These are phyloP conservation scores for Alternaria postmessia DNA, from an alignment of 2,329 filamentous ascomycete genomes.

Conservation along the genomic window DNA sequence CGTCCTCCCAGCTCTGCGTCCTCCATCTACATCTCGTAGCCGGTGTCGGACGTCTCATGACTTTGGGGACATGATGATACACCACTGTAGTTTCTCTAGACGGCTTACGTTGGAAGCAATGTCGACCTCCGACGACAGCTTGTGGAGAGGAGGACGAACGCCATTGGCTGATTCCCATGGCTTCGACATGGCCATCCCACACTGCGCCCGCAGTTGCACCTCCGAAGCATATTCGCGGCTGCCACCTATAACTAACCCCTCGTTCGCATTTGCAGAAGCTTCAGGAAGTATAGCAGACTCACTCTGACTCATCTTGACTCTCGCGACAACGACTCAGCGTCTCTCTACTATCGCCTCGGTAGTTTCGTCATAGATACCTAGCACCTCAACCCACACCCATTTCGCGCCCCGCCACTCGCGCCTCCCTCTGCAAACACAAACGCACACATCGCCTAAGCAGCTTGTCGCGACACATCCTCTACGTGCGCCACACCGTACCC, in stretches of 20 bases:
- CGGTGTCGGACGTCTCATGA: conserved; percentile 7
- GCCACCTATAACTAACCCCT: conserved; percentile 21
- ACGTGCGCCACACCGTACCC: conserved; percentile 1
- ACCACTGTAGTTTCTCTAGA: conserved; percentile 17
- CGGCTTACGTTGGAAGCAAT: conserved; percentile 13
- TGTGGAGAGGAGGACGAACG: conserved; percentile 31
- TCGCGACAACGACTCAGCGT: conserved; percentile 20
- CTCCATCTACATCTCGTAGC: neutral
- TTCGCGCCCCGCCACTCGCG: conserved; percentile 19
- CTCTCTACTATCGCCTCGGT: conserved; percentile 33
- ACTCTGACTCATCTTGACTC: conserved; percentile 29
- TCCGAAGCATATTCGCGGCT: conserved; percentile 16
- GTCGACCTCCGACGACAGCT: conserved; percentile 33
- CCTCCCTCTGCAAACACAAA: conserved; percentile 7
- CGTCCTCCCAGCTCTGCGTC: neutral
- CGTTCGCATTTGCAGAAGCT: conserved; percentile 17
- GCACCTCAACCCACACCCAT: conserved; percentile 26
- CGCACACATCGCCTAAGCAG: conserved; percentile 4
- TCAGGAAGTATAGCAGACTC: conserved; percentile 12
- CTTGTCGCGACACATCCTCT: conserved; percentile 6
- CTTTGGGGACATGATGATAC: conserved; percentile 11
- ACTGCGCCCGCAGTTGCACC: conserved; percentile 22
- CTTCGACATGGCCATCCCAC: conserved; percentile 31
- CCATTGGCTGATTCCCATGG: conserved; percentile 39
- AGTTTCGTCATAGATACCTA: conserved; percentile 43